Evolutionary conservation across 129 eudicot genomes (phyloP).

Genomic region (Kitagawia praeruptora): DNA sequence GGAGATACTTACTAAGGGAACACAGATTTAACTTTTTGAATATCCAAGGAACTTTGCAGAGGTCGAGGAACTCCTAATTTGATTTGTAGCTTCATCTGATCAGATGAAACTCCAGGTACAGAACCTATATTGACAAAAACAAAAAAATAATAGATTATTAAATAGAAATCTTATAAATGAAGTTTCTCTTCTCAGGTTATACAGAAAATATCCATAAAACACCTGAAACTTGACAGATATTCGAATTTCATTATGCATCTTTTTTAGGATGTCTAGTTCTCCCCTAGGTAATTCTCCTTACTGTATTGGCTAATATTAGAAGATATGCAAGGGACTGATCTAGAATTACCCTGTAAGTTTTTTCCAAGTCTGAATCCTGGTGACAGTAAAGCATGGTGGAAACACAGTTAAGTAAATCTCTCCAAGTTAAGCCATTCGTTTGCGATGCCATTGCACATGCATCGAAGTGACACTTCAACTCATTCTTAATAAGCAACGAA

Average conservation of each 20-base stretch:
- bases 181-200: no score
- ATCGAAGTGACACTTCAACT: background rate
- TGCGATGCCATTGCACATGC: background rate
- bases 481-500: no score
- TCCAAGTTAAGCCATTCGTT: background rate
- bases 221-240: background rate
- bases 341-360: background rate
- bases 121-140: constrained; percentile 34
- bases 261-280: background rate
- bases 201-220: background rate
- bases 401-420: background rate
- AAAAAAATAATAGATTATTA: background rate
- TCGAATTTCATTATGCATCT: background rate
- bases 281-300: background rate
- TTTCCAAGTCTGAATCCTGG: background rate
- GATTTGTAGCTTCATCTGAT: constrained; percentile 81
- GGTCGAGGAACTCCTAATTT: constrained; percentile 81
- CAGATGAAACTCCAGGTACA: constrained; percentile 84
- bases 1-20: constrained; percentile 78
- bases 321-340: no score
- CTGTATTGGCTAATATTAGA: no score
- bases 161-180: background rate
- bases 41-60: constrained; percentile 65
- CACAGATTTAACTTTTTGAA: constrained; percentile 82
- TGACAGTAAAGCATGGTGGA: background rate